Evolutionary conservation across 257 asterid genomes (phyloP).

Genomic region (Craterostigma plantagineum): DNA sequence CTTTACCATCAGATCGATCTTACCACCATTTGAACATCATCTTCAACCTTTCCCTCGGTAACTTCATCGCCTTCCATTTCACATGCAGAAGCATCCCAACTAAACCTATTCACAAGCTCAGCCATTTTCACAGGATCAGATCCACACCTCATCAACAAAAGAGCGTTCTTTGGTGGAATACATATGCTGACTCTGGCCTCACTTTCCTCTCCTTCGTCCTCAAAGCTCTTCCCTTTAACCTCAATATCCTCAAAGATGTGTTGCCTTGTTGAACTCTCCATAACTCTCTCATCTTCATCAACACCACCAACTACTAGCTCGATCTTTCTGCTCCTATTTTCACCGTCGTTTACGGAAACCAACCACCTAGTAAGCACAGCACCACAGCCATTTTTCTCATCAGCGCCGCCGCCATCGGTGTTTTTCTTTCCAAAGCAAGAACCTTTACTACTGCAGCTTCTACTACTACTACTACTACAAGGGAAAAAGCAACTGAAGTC

Average conservation of each 20-base stretch:
- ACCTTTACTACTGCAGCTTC: too few relatives aligned
- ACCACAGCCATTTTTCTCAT: constrained; percentile 23
- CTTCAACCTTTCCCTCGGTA: constrained; percentile 12
- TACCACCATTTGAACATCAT: constrained; percentile 6
- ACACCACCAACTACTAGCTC: constrained; percentile 72
- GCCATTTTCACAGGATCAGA: constrained; percentile 95
- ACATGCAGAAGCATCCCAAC: constrained; percentile 40
- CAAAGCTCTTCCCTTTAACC: constrained; percentile 26
- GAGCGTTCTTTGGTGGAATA: constrained; percentile 87
- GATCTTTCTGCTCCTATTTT: constrained; percentile 47
- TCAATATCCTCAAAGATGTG: constrained; percentile 81
- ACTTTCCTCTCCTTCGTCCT: constrained; percentile 24
- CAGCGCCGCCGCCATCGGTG: constrained; percentile 12
- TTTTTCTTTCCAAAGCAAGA: constrained; percentile 55
- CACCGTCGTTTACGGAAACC: constrained; percentile 52
- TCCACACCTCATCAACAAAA: constrained; percentile 83
- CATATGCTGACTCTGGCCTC: constrained; percentile 58
- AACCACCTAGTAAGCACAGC: constrained; percentile 44
- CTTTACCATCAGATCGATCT: neutral
- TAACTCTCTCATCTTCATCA: constrained; percentile 15
- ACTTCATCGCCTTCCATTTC: constrained; percentile 18
- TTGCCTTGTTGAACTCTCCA: too few relatives aligned
- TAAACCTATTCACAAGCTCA: constrained; percentile 32
- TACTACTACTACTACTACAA: constrained; percentile 16
- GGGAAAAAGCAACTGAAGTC: constrained; percentile 70